These are phyloP conservation scores for Vanilla planifolia DNA, from an alignment of 106 monocot genomes.

Conservation along the genomic window DNA sequence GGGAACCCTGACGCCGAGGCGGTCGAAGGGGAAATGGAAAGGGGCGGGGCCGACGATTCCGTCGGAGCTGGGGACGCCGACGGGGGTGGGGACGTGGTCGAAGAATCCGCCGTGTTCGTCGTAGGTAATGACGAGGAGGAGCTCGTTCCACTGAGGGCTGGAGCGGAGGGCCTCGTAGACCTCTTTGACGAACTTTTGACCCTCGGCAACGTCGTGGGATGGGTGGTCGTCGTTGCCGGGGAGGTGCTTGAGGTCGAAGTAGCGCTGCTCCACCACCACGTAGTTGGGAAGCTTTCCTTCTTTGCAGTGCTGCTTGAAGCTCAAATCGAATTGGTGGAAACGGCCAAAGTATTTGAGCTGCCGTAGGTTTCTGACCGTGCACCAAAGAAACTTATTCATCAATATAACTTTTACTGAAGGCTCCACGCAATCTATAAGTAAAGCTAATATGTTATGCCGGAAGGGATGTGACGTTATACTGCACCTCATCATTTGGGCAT, in stretches of 20 bases:
- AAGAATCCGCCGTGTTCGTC: slow-evolving; percentile 97
- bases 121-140: slow-evolving; percentile 70
- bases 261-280: slow-evolving; percentile 86
- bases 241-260: slow-evolving; percentile 68
- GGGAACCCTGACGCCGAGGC: slow-evolving; percentile 82
- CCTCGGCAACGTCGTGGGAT: slow-evolving; percentile 79
- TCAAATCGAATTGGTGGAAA: slow-evolving; percentile 77
- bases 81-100: slow-evolving; percentile 79
- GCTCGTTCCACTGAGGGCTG: slow-evolving; percentile 87
- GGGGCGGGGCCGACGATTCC: slow-evolving; percentile 63
- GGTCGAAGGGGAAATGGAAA: slow-evolving; percentile 74
- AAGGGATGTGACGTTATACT: no score
- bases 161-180: slow-evolving; percentile 89
- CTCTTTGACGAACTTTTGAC: slow-evolving; percentile 80
- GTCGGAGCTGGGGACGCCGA: slow-evolving; percentile 74
- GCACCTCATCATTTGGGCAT: no score
- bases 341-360: slow-evolving; percentile 47
- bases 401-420: no score
- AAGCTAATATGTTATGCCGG: no score
- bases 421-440: no score
- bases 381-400: no score
- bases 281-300: slow-evolving; percentile 94
- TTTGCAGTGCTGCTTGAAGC: slow-evolving; percentile 71
- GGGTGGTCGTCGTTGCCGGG: slow-evolving; percentile 96
- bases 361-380: slow-evolving; percentile 76